Evolutionary conservation across 805 yeast species (phyloP).

Genomic region (Kazachstania bromeliacearum): DNA sequence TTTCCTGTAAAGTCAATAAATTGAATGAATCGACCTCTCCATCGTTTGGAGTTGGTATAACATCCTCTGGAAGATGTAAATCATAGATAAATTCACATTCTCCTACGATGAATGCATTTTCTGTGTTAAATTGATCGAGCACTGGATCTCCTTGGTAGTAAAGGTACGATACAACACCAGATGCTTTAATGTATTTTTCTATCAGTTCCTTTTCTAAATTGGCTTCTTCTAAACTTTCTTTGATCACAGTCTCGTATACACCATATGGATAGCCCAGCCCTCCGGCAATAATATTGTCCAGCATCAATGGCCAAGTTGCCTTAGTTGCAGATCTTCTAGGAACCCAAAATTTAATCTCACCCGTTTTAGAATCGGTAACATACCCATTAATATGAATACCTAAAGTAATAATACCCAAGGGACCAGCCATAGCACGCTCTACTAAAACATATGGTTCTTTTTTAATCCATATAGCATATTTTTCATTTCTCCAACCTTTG

Average conservation of each 20-base stretch:
- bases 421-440: slow-evolving; percentile 74
- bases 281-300: slow-evolving; percentile 93
- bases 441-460: slow-evolving; percentile 51
- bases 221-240: slow-evolving; percentile 89
- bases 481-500: slow-evolving; percentile 80
- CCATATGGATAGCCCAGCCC: slow-evolving; percentile 82
- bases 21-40: slow-evolving; percentile 69
- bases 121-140: slow-evolving; percentile 29
- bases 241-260: slow-evolving; percentile 62
- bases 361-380: slow-evolving; percentile 38
- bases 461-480: slow-evolving; percentile 56
- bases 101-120: slow-evolving; percentile 65
- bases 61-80: slow-evolving; percentile 40
- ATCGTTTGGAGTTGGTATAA: slow-evolving; percentile 52
- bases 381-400: slow-evolving; percentile 88
- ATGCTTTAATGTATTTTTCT: slow-evolving; percentile 33
- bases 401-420: slow-evolving; percentile 80
- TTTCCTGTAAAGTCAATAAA: slow-evolving; percentile 52
- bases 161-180: slow-evolving; percentile 64
- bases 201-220: slow-evolving; percentile 54
- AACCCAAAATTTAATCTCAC: slow-evolving; percentile 59
- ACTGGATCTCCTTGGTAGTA: slow-evolving; percentile 29
- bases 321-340: slow-evolving; percentile 72
- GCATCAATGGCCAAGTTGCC: slow-evolving; percentile 81
- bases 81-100: slow-evolving; percentile 82